Conservation (phyloP, 2,329 filamentous ascomycete genomes). For the Raffaelea arxii region DNA sequence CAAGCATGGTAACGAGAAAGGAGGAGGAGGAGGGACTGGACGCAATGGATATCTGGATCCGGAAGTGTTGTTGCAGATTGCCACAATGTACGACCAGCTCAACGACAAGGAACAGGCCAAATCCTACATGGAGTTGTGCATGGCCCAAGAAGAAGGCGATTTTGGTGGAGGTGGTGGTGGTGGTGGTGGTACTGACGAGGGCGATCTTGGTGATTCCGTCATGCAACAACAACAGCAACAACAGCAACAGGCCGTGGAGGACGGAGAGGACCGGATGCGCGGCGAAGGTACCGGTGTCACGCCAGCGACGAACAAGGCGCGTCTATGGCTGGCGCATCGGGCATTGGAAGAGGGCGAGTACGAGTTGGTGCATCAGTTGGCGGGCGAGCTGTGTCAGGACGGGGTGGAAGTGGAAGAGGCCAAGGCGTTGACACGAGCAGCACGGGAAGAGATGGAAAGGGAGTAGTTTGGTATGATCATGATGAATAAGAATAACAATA, state of each 20-base stretch:
- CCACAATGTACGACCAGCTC: constrained; percentile 74
- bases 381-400: constrained; percentile 88
- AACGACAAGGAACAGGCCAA: constrained; percentile 71
- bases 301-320: constrained; percentile 79
- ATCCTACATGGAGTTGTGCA: constrained; percentile 89
- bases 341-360: constrained; percentile 71
- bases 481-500: neutral
- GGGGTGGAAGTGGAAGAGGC: constrained; percentile 95
- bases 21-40: constrained; percentile 21
- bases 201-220: constrained; percentile 25
- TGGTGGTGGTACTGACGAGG: constrained; percentile 28
- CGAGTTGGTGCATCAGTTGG: constrained; percentile 65
- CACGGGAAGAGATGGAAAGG: constrained; percentile 71
- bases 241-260: constrained; percentile 10
- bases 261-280: constrained; percentile 17
- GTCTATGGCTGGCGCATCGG: constrained; percentile 85
- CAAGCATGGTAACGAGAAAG: constrained; percentile 21
- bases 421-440: constrained; percentile 82
- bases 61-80: constrained; percentile 84
- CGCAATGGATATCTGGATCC: constrained; percentile 65
- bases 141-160: constrained; percentile 81
- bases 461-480: too few species aligned
- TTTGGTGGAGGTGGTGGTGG: constrained; percentile 13
- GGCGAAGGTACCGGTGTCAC: constrained; percentile 71
- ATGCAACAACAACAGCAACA: too few species aligned